phyloP scores from a whole-genome alignment of 768 basidiomycete genomes.

The Hortiboletus flavorubellus region DNA sequence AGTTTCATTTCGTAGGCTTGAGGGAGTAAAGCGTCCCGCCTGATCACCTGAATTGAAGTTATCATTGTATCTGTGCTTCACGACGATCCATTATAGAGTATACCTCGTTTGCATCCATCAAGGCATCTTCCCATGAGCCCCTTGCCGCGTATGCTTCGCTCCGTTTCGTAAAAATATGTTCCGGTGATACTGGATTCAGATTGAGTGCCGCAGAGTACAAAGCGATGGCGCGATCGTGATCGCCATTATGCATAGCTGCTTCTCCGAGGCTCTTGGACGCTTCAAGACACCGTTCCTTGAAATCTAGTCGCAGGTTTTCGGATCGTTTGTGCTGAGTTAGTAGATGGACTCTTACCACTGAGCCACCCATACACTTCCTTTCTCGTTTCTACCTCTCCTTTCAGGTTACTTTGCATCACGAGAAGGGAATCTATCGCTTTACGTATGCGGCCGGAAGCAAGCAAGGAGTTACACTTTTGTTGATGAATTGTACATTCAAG shows the following conservation, averaged over 20 bases:
- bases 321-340: background rate
- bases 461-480: background rate
- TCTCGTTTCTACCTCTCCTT: background rate
- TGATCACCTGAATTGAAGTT: background rate
- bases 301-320: background rate
- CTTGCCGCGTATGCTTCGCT: constrained; percentile 1
- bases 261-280: background rate
- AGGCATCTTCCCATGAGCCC: constrained; percentile 4
- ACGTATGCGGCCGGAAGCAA: background rate
- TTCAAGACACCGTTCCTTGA: background rate
- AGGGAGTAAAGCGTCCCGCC: background rate
- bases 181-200: background rate
- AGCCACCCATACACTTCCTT: background rate
- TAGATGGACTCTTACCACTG: background rate
- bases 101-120: constrained; percentile 9
- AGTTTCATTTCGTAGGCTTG: constrained; percentile 1
- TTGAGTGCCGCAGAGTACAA: background rate
- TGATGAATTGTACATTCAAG: background rate
- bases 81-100: background rate
- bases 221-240: background rate
- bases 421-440: background rate
- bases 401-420: background rate
- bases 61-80: background rate
- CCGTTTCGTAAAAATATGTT: constrained; percentile 6
- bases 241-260: background rate